These are phyloP conservation scores for Coemansia sp. DNA, from an alignment of 192 early-diverging fungal genomes.

Conservation along the genomic window DNA sequence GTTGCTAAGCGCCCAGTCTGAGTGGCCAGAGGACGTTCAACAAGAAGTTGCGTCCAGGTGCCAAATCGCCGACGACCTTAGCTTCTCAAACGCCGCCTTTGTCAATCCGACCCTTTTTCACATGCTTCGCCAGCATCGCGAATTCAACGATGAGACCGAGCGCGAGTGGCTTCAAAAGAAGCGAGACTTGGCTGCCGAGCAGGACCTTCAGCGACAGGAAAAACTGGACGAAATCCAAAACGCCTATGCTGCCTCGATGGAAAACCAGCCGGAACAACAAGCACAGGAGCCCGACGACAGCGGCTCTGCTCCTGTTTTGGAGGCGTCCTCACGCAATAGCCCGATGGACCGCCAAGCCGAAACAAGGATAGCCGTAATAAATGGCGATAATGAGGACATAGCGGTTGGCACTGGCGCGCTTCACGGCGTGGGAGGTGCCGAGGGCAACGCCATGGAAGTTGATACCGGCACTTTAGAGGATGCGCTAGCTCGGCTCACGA, in stretches of 20 bases:
- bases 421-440: constrained; percentile 8
- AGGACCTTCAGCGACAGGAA: constrained; percentile 27
- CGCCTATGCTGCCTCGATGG: background rate
- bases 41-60: constrained; percentile 38
- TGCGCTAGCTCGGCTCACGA: constrained; percentile 43
- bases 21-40: constrained; percentile 36
- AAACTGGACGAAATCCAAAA: constrained; percentile 13
- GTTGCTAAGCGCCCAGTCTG: constrained; percentile 33
- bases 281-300: background rate
- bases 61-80: constrained; percentile 47
- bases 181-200: constrained; percentile 32
- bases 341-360: background rate
- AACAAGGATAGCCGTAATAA: background rate
- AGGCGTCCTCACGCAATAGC: background rate
- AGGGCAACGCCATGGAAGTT: constrained; percentile 25
- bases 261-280: background rate
- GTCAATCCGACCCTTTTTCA: constrained; percentile 55
- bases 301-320: background rate
- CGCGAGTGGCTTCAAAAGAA: constrained; percentile 50
- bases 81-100: constrained; percentile 53
- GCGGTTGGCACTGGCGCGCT: constrained; percentile 16
- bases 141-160: constrained; percentile 55
- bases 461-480: constrained; percentile 44
- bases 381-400: background rate
- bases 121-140: constrained; percentile 55